Conservation (phyloP, 2,329 filamentous ascomycete species). For the Ascochyta koolunga region DNA sequence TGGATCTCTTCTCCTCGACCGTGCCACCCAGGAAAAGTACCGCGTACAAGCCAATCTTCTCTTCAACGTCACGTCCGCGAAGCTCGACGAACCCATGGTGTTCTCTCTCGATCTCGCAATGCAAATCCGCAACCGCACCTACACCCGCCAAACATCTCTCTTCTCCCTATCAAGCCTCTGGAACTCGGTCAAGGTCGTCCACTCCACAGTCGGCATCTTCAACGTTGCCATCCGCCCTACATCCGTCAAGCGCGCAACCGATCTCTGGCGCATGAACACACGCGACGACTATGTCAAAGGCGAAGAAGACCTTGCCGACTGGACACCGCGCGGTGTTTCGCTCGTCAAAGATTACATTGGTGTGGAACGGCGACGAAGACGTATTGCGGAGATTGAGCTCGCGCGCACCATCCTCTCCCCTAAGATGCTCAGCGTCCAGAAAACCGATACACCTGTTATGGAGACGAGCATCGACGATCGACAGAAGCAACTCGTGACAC, state of each 20-base stretch:
- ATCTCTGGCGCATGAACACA: slow-evolving; percentile 96
- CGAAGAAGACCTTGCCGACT: slow-evolving; percentile 82
- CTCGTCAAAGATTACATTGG: slow-evolving; percentile 86
- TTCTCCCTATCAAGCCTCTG: slow-evolving; percentile 83
- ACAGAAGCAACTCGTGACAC: slow-evolving; percentile 54
- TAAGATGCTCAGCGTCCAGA: slow-evolving; percentile 44
- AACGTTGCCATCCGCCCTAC: slow-evolving; percentile 84
- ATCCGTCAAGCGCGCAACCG: slow-evolving; percentile 87
- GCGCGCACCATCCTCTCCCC: slow-evolving; percentile 70
- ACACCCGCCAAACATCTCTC: slow-evolving; percentile 84
- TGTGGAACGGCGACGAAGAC: slow-evolving; percentile 73
- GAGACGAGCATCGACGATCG: slow-evolving; percentile 31
- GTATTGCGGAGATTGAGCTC: slow-evolving; percentile 80
- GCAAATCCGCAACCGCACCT: slow-evolving; percentile 82
- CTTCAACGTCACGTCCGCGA: slow-evolving; percentile 85
- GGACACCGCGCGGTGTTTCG: slow-evolving; percentile 88
- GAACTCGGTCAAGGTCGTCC: slow-evolving; percentile 83
- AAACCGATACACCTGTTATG: slow-evolving; percentile 20
- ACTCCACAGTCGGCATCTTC: slow-evolving; percentile 85
- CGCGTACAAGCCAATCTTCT: slow-evolving; percentile 84
- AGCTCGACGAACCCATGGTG: slow-evolving; percentile 84
- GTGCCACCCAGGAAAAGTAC: slow-evolving; percentile 90
- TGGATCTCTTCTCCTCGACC: slow-evolving; percentile 88
- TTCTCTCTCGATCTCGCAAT: slow-evolving; percentile 82
- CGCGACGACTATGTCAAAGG: slow-evolving; percentile 95